Evolutionary conservation across 2,329 filamentous ascomycete species (phyloP), one percentile per base, ranked within the genome.

Genomic region (Fusarium mexicanum): DNA sequence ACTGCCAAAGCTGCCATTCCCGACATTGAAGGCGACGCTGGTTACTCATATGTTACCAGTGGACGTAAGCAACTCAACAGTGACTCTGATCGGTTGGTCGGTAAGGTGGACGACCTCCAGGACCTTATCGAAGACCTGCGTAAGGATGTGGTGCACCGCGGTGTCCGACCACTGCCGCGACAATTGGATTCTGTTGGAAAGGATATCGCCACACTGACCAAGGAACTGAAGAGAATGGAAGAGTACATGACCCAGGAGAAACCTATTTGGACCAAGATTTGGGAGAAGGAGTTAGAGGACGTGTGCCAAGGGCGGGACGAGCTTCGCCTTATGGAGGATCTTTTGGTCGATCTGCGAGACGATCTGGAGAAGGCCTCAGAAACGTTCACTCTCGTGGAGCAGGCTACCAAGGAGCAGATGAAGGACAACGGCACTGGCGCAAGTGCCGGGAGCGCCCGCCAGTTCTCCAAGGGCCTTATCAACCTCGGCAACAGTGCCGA

Each of bases 211-310:
- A 84, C 87, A 63, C 91, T 96, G 38, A 93, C 91, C 55, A 92
- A 94, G 79, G 95, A 98, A 79, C 90, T 99, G 72, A 96, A 94
- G 88, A 95, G 94, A 84, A 92, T 99, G 89, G 94, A 98, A 80
- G 95, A 98, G 22, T 97, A 93, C 85, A 90, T 99, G 85, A 92
- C 91, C 77, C 90, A 91, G 53, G 96, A 99, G 88, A 98, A 98
- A 83, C 96, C 96, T 0, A 87, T 98, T 66, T 99, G 96, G 96
- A 98, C 95, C 62, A 98, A 98, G 89, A 97, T 98, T 74, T 99
- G 96, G 96, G 96, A 98, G 88, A 95, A 97, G 84, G 95, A 98
- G 82, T 87, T 99, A 51, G 94, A 98, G 82, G 92, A 96, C 60
- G 96, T 99, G 6, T 98, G 96, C 84, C 95, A 97, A 81, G 96